Percentiles rank a stretch among this genome's conserved stretches.
Conservation (phyloP, 2,329 filamentous ascomycete species). For the Trichophyton rubrum region DNA sequence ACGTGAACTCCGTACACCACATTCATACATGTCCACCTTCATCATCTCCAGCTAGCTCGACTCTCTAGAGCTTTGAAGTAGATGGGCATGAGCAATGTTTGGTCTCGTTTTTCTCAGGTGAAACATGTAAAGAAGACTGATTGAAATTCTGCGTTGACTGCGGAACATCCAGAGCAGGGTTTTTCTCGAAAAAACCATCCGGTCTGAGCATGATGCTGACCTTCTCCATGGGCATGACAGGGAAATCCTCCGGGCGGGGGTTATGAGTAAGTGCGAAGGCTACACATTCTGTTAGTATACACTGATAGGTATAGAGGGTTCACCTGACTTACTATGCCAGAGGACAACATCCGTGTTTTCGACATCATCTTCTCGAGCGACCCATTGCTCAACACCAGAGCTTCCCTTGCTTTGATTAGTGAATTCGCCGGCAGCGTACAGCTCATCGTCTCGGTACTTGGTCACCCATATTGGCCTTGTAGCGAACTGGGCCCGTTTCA, state of each 20-base stretch:
- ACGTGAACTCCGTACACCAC: neutral
- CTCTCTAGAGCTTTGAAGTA: neutral
- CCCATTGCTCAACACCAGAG: slow-evolving; percentile 43
- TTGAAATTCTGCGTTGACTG: slow-evolving; percentile 32
- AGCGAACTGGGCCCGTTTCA: slow-evolving; percentile 42
- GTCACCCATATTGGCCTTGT: slow-evolving; percentile 46
- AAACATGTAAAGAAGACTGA: slow-evolving; percentile 27
- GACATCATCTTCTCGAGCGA: slow-evolving; percentile 35
- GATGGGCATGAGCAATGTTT: neutral
- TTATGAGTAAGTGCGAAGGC: slow-evolving; percentile 50
- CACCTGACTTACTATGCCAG: slow-evolving; percentile 26
- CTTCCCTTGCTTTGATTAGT: slow-evolving; percentile 46
- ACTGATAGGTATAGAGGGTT: slow-evolving; percentile 21
- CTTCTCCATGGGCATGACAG: slow-evolving; percentile 53
- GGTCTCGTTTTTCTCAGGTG: slow-evolving; percentile 6
- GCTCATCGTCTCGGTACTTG: slow-evolving; percentile 41
- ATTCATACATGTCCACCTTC: neutral
- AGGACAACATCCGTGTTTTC: slow-evolving; percentile 35
- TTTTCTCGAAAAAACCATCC: slow-evolving; percentile 42
- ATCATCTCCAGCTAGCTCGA: neutral
- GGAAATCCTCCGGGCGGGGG: slow-evolving; percentile 53
- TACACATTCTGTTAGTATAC: slow-evolving; percentile 11
- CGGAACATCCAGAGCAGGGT: slow-evolving; percentile 39
- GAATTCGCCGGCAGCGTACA: slow-evolving; percentile 44
- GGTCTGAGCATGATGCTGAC: slow-evolving; percentile 39